Conservation (phyloP, 2,329 filamentous ascomycete species). For the Fusarium abutilonis region DNA sequence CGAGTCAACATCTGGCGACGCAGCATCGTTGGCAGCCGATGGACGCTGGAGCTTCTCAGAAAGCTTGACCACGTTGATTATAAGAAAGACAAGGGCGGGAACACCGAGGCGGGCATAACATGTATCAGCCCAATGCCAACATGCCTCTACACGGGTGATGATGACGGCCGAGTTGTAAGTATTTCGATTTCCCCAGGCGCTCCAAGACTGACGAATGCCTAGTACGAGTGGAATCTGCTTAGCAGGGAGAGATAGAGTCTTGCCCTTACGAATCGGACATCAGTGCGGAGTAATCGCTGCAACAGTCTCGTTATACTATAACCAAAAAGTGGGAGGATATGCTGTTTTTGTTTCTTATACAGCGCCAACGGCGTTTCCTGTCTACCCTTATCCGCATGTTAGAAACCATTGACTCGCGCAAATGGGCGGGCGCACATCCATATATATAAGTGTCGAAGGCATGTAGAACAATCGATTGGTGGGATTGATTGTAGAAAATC, state of each 20-base stretch:
- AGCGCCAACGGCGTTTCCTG: conserved; percentile 30
- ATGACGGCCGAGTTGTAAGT: conserved; percentile 85
- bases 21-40: conserved; percentile 67
- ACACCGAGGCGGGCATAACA: conserved; percentile 77
- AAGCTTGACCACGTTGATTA: conserved; percentile 81
- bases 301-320: conserved; percentile 20
- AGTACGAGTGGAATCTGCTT: conserved; percentile 73
- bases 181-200: background rate
- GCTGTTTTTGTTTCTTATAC: conserved; percentile 27
- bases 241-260: conserved; percentile 64
- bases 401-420: conserved; percentile 29
- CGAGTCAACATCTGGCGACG: conserved; percentile 82
- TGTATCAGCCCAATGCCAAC: conserved; percentile 86
- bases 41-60: conserved; percentile 81
- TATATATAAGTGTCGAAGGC: conserved; percentile 27
- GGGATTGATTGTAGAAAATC: conserved; percentile 32
- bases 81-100: conserved; percentile 67
- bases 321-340: conserved; percentile 8
- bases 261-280: conserved; percentile 30
- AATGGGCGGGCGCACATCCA: conserved; percentile 24
- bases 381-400: conserved; percentile 25
- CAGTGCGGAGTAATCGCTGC: conserved; percentile 31
- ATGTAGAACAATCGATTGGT: conserved; percentile 15
- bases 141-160: conserved; percentile 91
- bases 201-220: conserved; percentile 16